These are phyloP conservation scores for Jackrogersella multiformis DNA, from an alignment of 495 filamentous ascomycete species.

Conservation along the genomic window DNA sequence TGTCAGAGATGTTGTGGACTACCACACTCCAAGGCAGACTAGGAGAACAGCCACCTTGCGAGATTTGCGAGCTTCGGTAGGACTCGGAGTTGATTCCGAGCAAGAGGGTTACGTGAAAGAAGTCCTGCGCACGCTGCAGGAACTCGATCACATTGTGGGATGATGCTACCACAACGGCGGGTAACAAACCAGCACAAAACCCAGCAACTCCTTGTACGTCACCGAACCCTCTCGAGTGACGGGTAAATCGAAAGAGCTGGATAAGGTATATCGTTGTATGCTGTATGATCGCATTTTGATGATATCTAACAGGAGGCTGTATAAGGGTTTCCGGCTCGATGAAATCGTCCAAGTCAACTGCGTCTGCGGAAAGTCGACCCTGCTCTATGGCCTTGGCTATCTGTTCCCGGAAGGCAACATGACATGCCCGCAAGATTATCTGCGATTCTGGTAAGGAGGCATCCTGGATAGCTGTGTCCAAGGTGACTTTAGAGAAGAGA, in stretches of 20 bases:
- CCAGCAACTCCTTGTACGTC: constrained; percentile 1
- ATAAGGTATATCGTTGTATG: constrained; percentile 2
- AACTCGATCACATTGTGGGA: constrained; percentile 3
- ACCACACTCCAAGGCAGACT: neutral
- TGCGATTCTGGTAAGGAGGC: neutral
- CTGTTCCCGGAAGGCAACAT: neutral
- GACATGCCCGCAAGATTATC: constrained; percentile 9
- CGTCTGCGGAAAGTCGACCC: neutral
- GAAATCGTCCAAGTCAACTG: neutral
- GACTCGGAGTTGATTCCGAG: constrained; percentile 2
- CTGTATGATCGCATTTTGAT: neutral
- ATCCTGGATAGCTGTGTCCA: constrained; percentile 1
- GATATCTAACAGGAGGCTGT: neutral
- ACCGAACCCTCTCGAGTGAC: neutral
- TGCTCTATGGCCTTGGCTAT: constrained; percentile 4
- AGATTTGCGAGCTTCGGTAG: neutral
- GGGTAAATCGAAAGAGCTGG: neutral
- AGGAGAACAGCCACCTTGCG: neutral
- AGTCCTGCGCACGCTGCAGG: constrained; percentile 6
- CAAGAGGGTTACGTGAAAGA: neutral
- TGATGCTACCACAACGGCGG: neutral
- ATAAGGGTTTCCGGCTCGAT: neutral
- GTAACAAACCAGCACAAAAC: constrained; percentile 1
- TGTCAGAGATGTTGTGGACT: neutral
- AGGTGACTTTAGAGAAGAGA: neutral